Evolutionary conservation across 768 basidiomycete species (phyloP), one percentile per base, ranked within the genome.

Genomic region (Pulveroboletus sp.): DNA sequence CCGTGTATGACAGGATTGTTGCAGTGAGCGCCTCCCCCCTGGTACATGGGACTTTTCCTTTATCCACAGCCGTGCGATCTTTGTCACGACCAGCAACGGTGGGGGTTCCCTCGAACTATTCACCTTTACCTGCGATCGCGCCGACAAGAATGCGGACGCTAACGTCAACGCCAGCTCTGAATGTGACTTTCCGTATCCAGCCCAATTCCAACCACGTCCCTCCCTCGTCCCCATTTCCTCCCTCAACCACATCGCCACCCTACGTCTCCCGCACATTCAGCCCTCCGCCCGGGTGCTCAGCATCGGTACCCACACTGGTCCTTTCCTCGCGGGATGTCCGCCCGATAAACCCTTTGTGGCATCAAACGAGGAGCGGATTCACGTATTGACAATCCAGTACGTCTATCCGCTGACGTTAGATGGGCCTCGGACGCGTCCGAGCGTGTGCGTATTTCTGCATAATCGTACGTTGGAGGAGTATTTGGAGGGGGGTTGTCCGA

Each of bases 41-140:
- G 56, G 54, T 0, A 64, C 70, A 1, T 71, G 63, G 55, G 76
- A 79, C 59, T 78, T 81, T 58, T 68, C 74, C 1, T 76, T 81
- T 43, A 61, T 83, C 39, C 70, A 72, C 4, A 61, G 63, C 9
- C 68, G 73, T 3, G 69, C 76, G 9, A 74, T 71, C 59, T 68
- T 76, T 50, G 46, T 80, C 14, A 76, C 79, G 10, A 64, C 64
- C 11, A 49, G 54, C 4, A 36, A 46, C 6, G 60, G 59, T 6
- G 37, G 41, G 6, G 80, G 80, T 5, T 50, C 69, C 1, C 67
- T 82, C 47, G 61, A 73, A 17, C 49, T 82, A 10, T 81, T 71
- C 50, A 61, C 69, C 0, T 76, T 80, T 46, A 40, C 54, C 14
- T 57, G 60, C 8, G 57, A 55, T 27, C 17, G 41, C 8, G 17